These are phyloP conservation scores for Geotrichum reessii DNA, from an alignment of 1,139 yeast species.

Conservation along the genomic window DNA sequence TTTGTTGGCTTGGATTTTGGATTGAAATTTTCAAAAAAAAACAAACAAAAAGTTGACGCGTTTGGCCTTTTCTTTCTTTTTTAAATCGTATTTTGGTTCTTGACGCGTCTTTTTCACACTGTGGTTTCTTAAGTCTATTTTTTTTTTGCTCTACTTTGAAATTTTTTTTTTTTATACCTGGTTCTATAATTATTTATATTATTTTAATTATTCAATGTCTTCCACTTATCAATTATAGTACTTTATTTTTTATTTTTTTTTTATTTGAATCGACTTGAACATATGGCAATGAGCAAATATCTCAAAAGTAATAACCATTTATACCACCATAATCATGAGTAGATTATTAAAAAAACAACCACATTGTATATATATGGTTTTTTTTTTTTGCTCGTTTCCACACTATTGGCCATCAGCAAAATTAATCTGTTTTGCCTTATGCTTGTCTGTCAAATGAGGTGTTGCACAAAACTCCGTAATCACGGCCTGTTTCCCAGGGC, in stretches of 20 bases:
- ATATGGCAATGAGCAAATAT: too few relatives aligned
- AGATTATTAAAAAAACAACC: too few relatives aligned
- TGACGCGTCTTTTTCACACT: not conserved
- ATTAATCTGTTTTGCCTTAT: not conserved
- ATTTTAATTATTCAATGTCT: not conserved
- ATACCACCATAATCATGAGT: too few relatives aligned
- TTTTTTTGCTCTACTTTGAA: not conserved
- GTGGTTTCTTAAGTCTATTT: not conserved
- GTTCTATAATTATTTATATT: not conserved
- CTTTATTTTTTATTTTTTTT: not conserved
- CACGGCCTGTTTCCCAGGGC: not conserved
- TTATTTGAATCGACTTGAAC: too few relatives aligned
- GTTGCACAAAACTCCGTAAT: not conserved
- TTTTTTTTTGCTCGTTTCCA: not conserved
- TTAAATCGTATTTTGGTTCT: not conserved
- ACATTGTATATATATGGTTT: not conserved
- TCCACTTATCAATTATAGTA: too few relatives aligned
- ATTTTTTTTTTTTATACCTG: too few relatives aligned
- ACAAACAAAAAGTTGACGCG: not conserved
- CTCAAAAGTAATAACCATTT: too few relatives aligned
- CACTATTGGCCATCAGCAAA: constrained; percentile 5
- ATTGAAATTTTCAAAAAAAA: too few relatives aligned
- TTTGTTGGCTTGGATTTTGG: not conserved
- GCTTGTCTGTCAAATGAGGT: constrained; percentile 1
- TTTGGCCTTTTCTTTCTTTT: not conserved